Evolutionary conservation across 371 early-diverging fungal genomes (phyloP), one percentile per base, ranked within the genome.

Genomic region (Zychaea mexicana): DNA sequence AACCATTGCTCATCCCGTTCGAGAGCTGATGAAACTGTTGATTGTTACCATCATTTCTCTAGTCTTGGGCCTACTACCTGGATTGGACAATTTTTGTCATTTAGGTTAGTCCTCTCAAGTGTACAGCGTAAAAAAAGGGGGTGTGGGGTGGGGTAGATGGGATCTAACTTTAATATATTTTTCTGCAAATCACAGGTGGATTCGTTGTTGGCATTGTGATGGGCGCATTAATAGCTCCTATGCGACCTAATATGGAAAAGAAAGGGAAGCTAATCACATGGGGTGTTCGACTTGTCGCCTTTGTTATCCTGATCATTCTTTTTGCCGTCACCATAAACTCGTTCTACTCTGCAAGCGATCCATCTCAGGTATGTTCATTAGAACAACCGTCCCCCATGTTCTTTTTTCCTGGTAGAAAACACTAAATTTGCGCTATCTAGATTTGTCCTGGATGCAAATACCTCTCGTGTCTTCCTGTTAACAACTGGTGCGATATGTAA

Each of bases 81-180:
- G 83, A 68, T 67, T 94, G 53, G 93, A 93, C 74, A 93, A 93
- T 72, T 91, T 90, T 71, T 87, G 88, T 22, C 88, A 88, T 72
- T 66, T 87, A 33, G 87, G 85, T 60, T 85, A 78, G n/a, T n/a
- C n/a, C n/a, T n/a, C n/a, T n/a, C n/a, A n/a, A n/a, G n/a, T n/a
- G n/a, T n/a, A n/a, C n/a, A n/a, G n/a, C n/a, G n/a, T n/a, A n/a
- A n/a, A n/a, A 32, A 81, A 79, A 64, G 39, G 8, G 21, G 8
- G 70, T 53, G 74, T 33, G 21, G 52, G 19, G 3, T 36, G 38
- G 32, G 47, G 61, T 30, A 80, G 76, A 17, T n/a, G 27, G 78
- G 22, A 31, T 72, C 12, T 22, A 42, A 22, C 42, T 32, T 8
- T n/a, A 32, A 17, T 22, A 32, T 53, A 8, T 27, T 12, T 15